These are phyloP conservation scores for Talaromyces liani DNA, from an alignment of 495 filamentous ascomycete genomes.

Conservation along the genomic window DNA sequence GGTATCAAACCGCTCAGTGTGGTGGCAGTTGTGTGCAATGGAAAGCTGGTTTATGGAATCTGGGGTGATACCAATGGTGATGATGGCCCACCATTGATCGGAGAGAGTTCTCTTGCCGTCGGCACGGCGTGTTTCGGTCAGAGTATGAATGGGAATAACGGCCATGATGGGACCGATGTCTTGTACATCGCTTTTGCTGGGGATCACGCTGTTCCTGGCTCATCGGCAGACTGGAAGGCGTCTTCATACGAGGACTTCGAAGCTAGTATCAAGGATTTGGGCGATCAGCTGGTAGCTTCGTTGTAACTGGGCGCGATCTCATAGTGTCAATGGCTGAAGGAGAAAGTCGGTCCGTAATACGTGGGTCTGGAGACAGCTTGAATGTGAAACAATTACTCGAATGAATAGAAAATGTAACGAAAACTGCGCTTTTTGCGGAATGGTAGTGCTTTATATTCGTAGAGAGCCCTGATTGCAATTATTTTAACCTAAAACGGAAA, in stretches of 20 bases:
- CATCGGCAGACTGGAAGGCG: slow-evolving; percentile 39
- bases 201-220: slow-evolving; percentile 33
- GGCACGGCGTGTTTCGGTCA: slow-evolving; percentile 44
- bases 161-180: slow-evolving; percentile 39
- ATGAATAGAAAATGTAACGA: background rate
- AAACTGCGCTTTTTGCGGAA: background rate
- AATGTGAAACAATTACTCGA: background rate
- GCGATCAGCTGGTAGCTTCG: slow-evolving; percentile 22
- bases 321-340: background rate
- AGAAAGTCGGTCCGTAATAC: background rate
- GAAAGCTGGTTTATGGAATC: slow-evolving; percentile 51
- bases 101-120: slow-evolving; percentile 47
- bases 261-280: slow-evolving; percentile 30
- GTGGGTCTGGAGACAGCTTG: background rate
- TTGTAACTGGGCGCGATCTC: background rate
- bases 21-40: slow-evolving; percentile 40
- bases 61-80: slow-evolving; percentile 61
- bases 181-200: slow-evolving; percentile 48
- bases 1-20: slow-evolving; percentile 54
- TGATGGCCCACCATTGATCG: slow-evolving; percentile 25
- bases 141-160: slow-evolving; percentile 34
- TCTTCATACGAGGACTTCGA: slow-evolving; percentile 33
- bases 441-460: background rate
- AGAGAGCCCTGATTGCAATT: background rate
- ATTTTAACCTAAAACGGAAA: background rate